phyloP scores from a whole-genome alignment of 2,329 filamentous ascomycete genomes.

The Trichophyton mentagrophytes region DNA sequence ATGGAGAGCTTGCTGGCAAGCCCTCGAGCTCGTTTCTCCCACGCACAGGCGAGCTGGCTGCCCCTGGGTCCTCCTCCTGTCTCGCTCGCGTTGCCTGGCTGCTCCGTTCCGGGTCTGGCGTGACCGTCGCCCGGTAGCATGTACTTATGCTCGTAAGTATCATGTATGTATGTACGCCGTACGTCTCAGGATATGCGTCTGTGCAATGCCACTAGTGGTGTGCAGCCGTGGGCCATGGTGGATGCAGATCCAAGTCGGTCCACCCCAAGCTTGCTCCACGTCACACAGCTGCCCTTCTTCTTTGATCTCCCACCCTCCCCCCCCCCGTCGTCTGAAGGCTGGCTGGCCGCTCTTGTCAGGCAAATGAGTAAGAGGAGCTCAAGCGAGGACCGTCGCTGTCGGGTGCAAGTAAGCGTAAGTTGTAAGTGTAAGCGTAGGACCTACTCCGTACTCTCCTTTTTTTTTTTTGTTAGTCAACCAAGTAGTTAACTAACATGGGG shows the following conservation, averaged over 20 bases:
- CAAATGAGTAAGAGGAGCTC: background rate
- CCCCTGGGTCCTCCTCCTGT: background rate
- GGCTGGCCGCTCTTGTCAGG: background rate
- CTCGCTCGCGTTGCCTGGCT: background rate
- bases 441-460: background rate
- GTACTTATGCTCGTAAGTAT: background rate
- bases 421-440: too few species aligned
- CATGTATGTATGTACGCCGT: background rate
- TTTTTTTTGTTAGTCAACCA: too few species aligned
- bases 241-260: background rate
- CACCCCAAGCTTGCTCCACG: background rate
- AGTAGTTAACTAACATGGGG: too few species aligned
- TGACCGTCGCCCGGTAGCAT: background rate
- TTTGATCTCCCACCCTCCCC: background rate
- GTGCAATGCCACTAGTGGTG: conserved; percentile 1
- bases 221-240: background rate
- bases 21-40: background rate
- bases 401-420: too few species aligned
- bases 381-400: too few species aligned
- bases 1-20: too few species aligned
- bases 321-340: background rate
- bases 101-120: background rate
- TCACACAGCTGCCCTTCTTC: background rate
- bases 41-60: background rate
- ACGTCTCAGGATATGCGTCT: background rate